These are phyloP conservation scores for Pseudoneurospora amorphoporcata DNA, from an alignment of 495 filamentous ascomycete genomes.

Conservation along the genomic window DNA sequence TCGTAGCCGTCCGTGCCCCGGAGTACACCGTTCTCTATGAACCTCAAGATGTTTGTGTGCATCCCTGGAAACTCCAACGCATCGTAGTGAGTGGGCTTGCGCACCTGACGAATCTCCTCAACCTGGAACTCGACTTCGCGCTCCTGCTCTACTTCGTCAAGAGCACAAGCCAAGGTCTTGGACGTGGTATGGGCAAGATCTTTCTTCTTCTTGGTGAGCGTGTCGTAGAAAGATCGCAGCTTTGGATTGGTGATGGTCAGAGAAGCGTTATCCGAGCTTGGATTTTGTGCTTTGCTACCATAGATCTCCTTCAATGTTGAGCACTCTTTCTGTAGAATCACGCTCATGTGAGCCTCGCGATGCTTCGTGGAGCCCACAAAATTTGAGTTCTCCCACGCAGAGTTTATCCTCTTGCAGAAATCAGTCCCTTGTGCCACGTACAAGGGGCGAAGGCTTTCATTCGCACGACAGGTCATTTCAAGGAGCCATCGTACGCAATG, in stretches of 20 bases:
- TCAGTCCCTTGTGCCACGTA: conserved; percentile 45
- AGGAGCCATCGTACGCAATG: conserved; percentile 49
- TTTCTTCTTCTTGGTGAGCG: background rate
- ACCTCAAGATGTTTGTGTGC: conserved; percentile 9
- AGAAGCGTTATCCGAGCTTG: background rate
- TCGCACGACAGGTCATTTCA: conserved; percentile 45
- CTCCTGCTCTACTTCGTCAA: conserved; percentile 43
- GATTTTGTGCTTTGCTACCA: background rate
- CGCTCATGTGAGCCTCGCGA: background rate
- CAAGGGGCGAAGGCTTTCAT: conserved; percentile 41
- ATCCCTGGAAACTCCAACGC: conserved; percentile 19
- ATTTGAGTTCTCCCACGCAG: background rate
- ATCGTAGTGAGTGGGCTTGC: conserved; percentile 14
- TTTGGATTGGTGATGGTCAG: background rate
- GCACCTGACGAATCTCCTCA: conserved; percentile 35
- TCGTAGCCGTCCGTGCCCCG: conserved; percentile 8
- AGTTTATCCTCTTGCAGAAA: conserved; percentile 32
- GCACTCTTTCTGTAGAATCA: background rate
- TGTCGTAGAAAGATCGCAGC: background rate
- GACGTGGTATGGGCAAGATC: conserved; percentile 16
- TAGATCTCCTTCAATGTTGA: background rate
- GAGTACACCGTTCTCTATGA: conserved; percentile 15
- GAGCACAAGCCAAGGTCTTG: conserved; percentile 3
- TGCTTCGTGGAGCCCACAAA: background rate
- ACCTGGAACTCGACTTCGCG: conserved; percentile 28